Percentiles rank a stretch among this genome's conserved stretches.
Conservation (phyloP, 805 yeast species). For the Spathaspora boniae region DNA sequence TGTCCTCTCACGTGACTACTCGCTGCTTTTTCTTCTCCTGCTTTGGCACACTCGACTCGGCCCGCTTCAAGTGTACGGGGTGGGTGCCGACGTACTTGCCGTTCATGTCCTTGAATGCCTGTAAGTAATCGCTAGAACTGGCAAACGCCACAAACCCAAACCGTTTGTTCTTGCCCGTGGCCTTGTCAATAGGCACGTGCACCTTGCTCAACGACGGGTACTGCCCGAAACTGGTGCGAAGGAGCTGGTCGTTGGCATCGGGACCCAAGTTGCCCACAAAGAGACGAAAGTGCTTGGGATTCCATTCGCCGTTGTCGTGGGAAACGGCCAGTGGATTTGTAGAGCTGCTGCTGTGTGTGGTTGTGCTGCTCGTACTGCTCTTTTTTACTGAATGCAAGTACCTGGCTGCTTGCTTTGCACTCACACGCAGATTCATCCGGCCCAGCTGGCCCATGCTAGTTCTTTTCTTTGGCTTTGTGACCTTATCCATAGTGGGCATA, state of each 20-base stretch:
- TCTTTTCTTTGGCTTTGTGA: too few relatives aligned
- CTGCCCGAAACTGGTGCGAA: conserved; percentile 51
- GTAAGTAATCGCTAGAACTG: conserved; percentile 61
- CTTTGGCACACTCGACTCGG: conserved; percentile 37
- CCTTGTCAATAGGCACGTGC: conserved; percentile 53
- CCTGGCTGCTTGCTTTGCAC: conserved; percentile 36
- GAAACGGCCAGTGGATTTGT: neutral
- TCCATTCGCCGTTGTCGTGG: conserved; percentile 47
- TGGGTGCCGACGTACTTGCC: conserved; percentile 73
- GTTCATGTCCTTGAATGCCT: conserved; percentile 72
- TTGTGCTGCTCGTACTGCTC: conserved; percentile 11
- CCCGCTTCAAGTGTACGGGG: conserved; percentile 67
- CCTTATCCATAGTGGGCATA: too few relatives aligned
- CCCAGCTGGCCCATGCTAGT: too few relatives aligned
- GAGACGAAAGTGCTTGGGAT: conserved; percentile 65
- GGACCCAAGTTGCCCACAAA: conserved; percentile 74
- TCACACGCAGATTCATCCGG: too few relatives aligned
- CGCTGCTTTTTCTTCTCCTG: conserved; percentile 3
- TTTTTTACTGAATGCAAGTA: conserved; percentile 28
- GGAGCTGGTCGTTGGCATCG: conserved; percentile 58
- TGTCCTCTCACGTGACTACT: neutral
- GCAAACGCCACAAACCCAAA: conserved; percentile 72
- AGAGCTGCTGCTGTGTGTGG: conserved; percentile 2
- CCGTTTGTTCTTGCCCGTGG: conserved; percentile 53
- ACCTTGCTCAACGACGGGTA: conserved; percentile 56